Evolutionary conservation across 805 yeast genomes (phyloP), one percentile per base, ranked within the genome.

Genomic region (Metschnikowia peoriensis): DNA sequence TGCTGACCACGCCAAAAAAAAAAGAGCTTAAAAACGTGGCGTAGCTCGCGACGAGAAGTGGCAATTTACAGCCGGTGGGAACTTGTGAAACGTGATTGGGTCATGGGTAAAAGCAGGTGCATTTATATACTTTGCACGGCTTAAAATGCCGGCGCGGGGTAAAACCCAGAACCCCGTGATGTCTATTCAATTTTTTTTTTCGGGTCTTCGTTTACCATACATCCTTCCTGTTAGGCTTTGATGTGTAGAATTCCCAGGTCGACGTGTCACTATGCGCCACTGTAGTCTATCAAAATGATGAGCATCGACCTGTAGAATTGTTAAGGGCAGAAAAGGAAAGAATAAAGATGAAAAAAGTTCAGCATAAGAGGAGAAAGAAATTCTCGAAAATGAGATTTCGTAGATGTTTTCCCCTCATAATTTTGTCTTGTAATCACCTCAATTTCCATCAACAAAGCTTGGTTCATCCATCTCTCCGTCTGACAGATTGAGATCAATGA

Each of bases 31-130:
- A 47, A 47, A 15, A 15, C 38, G 43, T 38, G 41, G 48, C 28
- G n/a, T 32, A 12, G 15, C 40, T 28, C 48, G 41, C 52, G 28
- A 39, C 28, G 41, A n/a, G 28, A 44, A 44, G 52, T 44, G 48
- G 52, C 52, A 48, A 44, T 49, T 49, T 49, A 44, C 52, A 44
- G 52, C 48, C 52, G 22, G 22, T 22, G 22, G 22, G 22, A 22
- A 49, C 38, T 27, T 17, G 41, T 49, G 48, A 49, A 49, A 49
- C 52, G 34, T 34, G 29, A 40, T 12, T 2, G 15, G 22, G 46
- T 41, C 50, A 41, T 41, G 50, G 14, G 44, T 32, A n/a, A 38
- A 28, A 28, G 41, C 37, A 17, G 44, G 27, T 27, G 42, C 42
- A 16, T 41, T 41, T 37, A 42, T 35, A 38, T 27, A 39, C 22